These are phyloP conservation scores for Chalciporus piperatus DNA, from an alignment of 768 basidiomycete genomes.

Conservation along the genomic window DNA sequence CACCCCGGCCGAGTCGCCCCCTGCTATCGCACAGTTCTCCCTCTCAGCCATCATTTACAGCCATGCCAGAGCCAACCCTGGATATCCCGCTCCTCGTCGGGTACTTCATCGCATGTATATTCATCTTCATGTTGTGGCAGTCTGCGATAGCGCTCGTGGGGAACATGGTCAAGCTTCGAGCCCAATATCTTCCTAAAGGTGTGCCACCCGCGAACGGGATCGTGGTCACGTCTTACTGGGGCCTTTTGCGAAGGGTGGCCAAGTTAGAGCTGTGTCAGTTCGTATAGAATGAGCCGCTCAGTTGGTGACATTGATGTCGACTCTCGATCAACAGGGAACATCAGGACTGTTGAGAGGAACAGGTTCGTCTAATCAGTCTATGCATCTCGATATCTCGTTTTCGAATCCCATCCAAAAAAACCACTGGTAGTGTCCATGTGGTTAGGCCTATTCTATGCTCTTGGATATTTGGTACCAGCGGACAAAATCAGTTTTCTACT, in stretches of 20 bases:
- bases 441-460: background rate
- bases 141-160: background rate
- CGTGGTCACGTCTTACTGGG: slow-evolving; percentile 61
- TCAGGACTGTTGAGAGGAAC: background rate
- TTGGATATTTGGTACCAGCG: too few relatives aligned
- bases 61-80: too few relatives aligned
- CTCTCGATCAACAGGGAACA: background rate
- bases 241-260: slow-evolving; percentile 62
- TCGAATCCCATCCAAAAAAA: background rate
- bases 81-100: too few relatives aligned
- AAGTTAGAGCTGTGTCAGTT: slow-evolving; percentile 54
- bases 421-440: background rate
- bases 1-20: too few relatives aligned
- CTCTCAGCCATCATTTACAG: too few relatives aligned
- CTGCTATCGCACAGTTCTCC: too few relatives aligned
- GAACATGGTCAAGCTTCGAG: slow-evolving; percentile 5
- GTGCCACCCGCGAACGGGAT: slow-evolving; percentile 54
- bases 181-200: background rate
- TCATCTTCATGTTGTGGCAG: too few relatives aligned
- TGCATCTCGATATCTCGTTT: too few relatives aligned
- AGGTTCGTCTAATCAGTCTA: background rate
- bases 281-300: too few relatives aligned
- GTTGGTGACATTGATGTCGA: too few relatives aligned
- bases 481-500: too few relatives aligned
- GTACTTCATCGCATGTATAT: too few relatives aligned